These are phyloP conservation scores for Mrakia gelida DNA, from an alignment of 768 basidiomycete species.

Conservation along the genomic window DNA sequence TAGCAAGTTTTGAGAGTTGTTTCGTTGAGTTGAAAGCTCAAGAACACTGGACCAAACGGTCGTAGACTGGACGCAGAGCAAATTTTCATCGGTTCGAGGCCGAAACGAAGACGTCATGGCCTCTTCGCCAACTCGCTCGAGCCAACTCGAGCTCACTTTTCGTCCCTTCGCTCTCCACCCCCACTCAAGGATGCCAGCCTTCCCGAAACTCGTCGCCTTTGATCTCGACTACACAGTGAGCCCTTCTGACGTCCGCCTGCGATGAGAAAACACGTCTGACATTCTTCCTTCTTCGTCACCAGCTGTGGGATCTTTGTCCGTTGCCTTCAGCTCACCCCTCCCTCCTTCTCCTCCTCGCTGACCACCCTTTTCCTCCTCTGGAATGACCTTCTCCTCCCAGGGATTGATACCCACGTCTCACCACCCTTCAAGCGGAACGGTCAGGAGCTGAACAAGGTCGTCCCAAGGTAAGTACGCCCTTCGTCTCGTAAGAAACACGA, in stretches of 20 bases:
- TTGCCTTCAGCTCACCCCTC: background rate
- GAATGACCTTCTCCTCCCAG: background rate
- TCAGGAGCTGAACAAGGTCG: constrained; percentile 43
- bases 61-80: no score
- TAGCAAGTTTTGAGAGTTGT: no score
- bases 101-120: no score
- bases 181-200: constrained; percentile 13
- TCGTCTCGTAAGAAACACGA: background rate
- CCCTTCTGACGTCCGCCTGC: background rate
- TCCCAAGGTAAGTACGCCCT: constrained; percentile 39
- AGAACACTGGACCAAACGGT: no score
- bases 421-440: constrained; percentile 48
- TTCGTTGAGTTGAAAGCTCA: no score
- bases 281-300: constrained; percentile 72
- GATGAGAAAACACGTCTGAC: constrained; percentile 1
- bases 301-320: constrained; percentile 20
- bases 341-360: background rate
- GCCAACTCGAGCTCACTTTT: no score
- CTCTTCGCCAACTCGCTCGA: no score
- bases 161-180: background rate
- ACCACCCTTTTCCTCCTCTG: no score
- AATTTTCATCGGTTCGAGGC: no score
- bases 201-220: constrained; percentile 69
- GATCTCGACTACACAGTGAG: constrained; percentile 65
- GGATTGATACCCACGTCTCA: constrained; percentile 75